Base-by-base conservation (phyloP, 495 filamentous ascomycete species). In the Astrocystis sublimbata region DNA sequence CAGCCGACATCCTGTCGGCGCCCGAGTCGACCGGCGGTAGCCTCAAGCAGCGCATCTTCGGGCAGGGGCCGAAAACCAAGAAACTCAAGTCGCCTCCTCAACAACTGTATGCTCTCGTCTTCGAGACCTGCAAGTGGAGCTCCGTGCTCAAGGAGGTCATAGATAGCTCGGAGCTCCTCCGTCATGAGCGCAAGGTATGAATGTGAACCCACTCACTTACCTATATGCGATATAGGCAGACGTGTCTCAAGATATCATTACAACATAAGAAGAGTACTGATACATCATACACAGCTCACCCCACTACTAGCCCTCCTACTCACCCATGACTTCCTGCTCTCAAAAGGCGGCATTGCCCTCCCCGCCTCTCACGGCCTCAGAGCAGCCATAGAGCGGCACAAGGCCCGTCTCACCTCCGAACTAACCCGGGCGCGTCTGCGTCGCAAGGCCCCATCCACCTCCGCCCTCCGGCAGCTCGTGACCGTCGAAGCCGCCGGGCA, bases 81-180 rank as follows among this genome's bases (percentile, higher is more conserved):
- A 76, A 80, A 19, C 73, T 90, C 17, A 93, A 92, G 62, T 92
- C 90, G 1, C 82, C 85, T 0, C 91, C 89, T 0, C 88, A 89
- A 19, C 89, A 94, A 64, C 75, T 98, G 46, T 97, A 93, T 68
- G 94, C 94, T 2, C 76, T 98, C 6, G 86, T 89, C 38, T 84
- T 86, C 31, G 92, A 97, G 71, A 86, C 91, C 2, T 84, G 89
- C 45, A 97, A 96, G 88, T 96, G 96, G 91, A 91, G 91, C 62
- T 71, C 81, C 21, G 79, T 97, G 3, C 76, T 98, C 13, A 90
- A 91, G 53, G 92, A 96, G 60, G 88, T 97, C 3, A 86, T 98
- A 70, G 91, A 93, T 53, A 83, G 80, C 35, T 81, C 92, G 3
- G 86, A 85, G 23, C 76, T 96, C 5, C 76, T 96, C 13, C 78